These are phyloP conservation scores for Aspergillus terreus DNA, from an alignment of 2,329 filamentous ascomycete genomes.

Conservation along the genomic window DNA sequence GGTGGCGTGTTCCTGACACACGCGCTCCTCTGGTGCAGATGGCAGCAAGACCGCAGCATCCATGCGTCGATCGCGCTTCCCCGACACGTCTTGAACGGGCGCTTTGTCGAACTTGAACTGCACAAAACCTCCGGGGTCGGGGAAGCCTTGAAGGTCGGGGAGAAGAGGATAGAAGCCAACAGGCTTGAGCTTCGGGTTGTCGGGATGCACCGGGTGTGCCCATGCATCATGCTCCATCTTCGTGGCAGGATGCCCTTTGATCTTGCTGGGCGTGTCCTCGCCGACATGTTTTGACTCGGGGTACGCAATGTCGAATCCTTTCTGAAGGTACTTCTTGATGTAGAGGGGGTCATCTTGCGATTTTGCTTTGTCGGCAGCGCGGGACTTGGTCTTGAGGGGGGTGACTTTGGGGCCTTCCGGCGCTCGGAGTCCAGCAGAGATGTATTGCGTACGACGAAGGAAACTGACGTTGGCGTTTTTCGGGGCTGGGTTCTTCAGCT, in stretches of 20 bases:
- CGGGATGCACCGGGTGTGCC: constrained; percentile 58
- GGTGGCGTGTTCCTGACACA: constrained; percentile 46
- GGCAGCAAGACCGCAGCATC: constrained; percentile 58
- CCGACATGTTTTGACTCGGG: constrained; percentile 57
- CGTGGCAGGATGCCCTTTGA: constrained; percentile 52
- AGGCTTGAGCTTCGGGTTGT: constrained; percentile 54
- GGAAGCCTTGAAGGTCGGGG: constrained; percentile 58
- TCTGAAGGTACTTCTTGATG: constrained; percentile 58
- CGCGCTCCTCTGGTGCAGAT: constrained; percentile 46
- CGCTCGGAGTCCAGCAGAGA: constrained; percentile 45
- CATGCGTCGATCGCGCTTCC: constrained; percentile 55
- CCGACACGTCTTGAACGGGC: constrained; percentile 48
- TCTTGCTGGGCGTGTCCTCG: constrained; percentile 50
- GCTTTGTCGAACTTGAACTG: constrained; percentile 60
- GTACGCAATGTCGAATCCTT: constrained; percentile 63
- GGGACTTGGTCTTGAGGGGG: constrained; percentile 23
- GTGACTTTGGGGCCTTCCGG: constrained; percentile 29
- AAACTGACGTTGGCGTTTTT: constrained; percentile 81
- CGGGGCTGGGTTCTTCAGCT: constrained; percentile 78
- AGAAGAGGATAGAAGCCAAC: constrained; percentile 59
- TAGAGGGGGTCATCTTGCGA: constrained; percentile 56
- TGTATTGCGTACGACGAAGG: constrained; percentile 93
- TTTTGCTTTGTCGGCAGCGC: constrained; percentile 29
- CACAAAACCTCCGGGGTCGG: constrained; percentile 57
- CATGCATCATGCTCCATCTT: constrained; percentile 57